Base-by-base conservation (phyloP, 345 rosid species). In the Luvunga scandens region DNA sequence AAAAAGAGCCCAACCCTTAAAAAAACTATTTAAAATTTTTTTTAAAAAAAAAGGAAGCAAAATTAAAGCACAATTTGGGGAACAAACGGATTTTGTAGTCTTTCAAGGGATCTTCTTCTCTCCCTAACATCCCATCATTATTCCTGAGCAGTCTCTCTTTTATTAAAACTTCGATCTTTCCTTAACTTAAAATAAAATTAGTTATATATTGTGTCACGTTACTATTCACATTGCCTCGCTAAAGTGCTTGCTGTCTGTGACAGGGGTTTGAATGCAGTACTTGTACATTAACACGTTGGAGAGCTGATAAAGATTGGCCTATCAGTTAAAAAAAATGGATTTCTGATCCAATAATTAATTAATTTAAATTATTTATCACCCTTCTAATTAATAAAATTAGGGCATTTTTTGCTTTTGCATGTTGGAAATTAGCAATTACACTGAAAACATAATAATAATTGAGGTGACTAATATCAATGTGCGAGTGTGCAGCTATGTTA, bases 81-180 rank as follows among this genome's bases (percentile, higher is more conserved):
- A 88, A 85, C 90, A 86, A 86, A 81, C 73, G 88, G 94, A 92
- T 91, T 90, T 92, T 92, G 90, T 92, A 88, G 86, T 90, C 83
- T 86, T 91, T 87, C 93, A 85, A 92, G 94, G 93, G 97, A 92
- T 92, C 83, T 88, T 87, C 89, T 87, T 84, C 53, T 78, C 89
- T 84, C 82, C 83, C 89, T 42, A 64, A 60, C 77, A 74, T 61
- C 77, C 80, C 88, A 78, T 84, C 89, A 82, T 87, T 79, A 84
- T 89, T 82, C 85, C 63, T 61, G 36, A 72, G 81, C 83, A 71
- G 77, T 78, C 85, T 82, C 62, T 71, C 38, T n/a, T 30, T 16
- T 14, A 9, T 34, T 57, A 78, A 22, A 70, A 8, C 75, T 81
- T 79, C 28, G 60, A 72, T 75, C 53, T 66, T 48, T 28, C 60